Conservation (phyloP, 345 rosid species). For the Eucalyptus rudis region DNA sequence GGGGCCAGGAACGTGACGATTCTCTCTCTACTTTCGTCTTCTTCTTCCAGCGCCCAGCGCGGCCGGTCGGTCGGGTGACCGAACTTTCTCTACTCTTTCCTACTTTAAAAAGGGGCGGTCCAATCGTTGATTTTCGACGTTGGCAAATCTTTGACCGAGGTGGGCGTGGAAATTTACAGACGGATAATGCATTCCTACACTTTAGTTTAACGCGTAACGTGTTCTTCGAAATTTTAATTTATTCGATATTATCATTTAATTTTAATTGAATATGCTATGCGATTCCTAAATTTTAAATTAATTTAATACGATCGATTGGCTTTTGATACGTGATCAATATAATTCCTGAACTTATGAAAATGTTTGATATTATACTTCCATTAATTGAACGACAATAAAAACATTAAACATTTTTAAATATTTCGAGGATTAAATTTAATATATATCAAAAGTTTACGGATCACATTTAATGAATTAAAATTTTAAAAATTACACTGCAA, state of each 20-base stretch:
- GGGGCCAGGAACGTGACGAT: neutral
- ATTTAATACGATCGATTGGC: rapidly evolving
- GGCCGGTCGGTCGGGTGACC: neutral
- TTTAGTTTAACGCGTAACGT: rapidly evolving
- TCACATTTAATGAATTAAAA: no score
- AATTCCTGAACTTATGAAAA: rapidly evolving
- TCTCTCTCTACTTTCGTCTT: neutral
- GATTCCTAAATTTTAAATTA: rapidly evolving
- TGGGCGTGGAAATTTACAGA: neutral
- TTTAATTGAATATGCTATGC: rapidly evolving
- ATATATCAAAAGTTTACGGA: no score
- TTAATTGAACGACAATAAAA: no score
- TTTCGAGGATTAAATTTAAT: rapidly evolving
- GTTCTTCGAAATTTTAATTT: rapidly evolving
- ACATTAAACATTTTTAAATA: rapidly evolving
- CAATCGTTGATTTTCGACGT: neutral
- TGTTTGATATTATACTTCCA: rapidly evolving
- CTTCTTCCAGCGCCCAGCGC: neutral
- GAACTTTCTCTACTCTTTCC: neutral
- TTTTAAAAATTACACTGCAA: rapidly evolving
- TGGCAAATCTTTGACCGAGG: neutral
- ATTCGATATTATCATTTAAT: rapidly evolving
- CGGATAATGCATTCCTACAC: rapidly evolving
- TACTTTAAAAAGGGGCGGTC: neutral
- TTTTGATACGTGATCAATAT: rapidly evolving